These are phyloP conservation scores for Suillus fuscotomentosus DNA, from an alignment of 768 basidiomycete genomes.

Conservation along the genomic window DNA sequence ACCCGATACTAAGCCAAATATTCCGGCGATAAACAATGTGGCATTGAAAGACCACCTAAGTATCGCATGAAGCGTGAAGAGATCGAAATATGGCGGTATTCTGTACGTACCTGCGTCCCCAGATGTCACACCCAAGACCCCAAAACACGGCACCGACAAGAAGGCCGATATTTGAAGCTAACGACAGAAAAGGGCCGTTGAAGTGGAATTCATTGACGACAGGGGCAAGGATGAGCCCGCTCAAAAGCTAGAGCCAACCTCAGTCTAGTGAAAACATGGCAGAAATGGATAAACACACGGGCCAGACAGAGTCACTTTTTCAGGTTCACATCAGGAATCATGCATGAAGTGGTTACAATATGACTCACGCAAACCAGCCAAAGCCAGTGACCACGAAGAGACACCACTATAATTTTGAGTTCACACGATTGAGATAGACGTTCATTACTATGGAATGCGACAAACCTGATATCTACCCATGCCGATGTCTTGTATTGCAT, in stretches of 20 bases:
- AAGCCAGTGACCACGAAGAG: slow-evolving; percentile 39
- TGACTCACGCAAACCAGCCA: slow-evolving; percentile 40
- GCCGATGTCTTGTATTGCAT: slow-evolving; percentile 50
- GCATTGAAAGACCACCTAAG: slow-evolving; percentile 51
- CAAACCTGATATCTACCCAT: slow-evolving; percentile 57
- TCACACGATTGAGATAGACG: not conserved
- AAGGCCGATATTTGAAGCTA: slow-evolving; percentile 53
- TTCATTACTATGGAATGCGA: not conserved
- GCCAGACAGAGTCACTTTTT: slow-evolving; percentile 33
- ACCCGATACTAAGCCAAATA: slow-evolving; percentile 53
- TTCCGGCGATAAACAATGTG: slow-evolving; percentile 51
- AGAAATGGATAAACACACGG: slow-evolving; percentile 22
- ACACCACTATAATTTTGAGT: slow-evolving; percentile 28
- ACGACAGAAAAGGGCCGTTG: slow-evolving; percentile 45
- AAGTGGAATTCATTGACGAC: slow-evolving; percentile 49
- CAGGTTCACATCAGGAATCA: not conserved
- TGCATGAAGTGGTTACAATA: not conserved
- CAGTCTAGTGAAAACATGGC: not conserved
- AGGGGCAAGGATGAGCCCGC: slow-evolving; percentile 46
- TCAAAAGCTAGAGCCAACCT: slow-evolving; percentile 30
- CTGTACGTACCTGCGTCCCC: slow-evolving; percentile 42
- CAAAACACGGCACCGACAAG: slow-evolving; percentile 50
- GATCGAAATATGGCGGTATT: no score
- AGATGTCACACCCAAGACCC: slow-evolving; percentile 49
- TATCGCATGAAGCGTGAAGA: not conserved